Evolutionary conservation across 2,329 filamentous ascomycete species (phyloP).

Genomic region (Waltergamsia citrina): DNA sequence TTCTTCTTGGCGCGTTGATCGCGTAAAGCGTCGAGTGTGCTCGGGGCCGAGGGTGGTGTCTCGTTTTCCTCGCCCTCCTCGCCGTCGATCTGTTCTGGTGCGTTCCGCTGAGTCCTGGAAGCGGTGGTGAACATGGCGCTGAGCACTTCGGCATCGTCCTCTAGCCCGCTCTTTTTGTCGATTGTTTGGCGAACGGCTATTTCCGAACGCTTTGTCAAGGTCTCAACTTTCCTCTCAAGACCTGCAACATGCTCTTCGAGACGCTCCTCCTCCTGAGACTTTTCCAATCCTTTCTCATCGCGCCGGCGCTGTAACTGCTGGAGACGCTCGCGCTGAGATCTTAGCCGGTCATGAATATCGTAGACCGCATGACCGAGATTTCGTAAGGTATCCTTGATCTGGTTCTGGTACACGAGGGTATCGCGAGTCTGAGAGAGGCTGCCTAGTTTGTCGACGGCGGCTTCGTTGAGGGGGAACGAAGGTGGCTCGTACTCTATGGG

Average conservation of each 20-base stretch:
- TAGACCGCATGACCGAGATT: conserved; percentile 34
- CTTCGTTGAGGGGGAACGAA: conserved; percentile 30
- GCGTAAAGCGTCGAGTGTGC: conserved; percentile 21
- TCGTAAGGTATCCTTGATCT: conserved; percentile 33
- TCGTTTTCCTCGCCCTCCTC: conserved; percentile 13
- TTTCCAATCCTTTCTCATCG: conserved; percentile 22
- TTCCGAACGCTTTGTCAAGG: conserved; percentile 35
- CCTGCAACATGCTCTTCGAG: conserved; percentile 27
- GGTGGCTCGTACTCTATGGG: conserved; percentile 33
- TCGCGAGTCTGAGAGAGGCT: conserved; percentile 31
- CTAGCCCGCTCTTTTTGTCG: conserved; percentile 37
- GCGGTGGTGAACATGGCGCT: conserved; percentile 21
- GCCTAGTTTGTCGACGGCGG: conserved; percentile 26
- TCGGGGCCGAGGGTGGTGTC: conserved; percentile 11
- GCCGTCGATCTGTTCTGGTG: conserved; percentile 8
- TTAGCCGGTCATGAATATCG: conserved; percentile 37
- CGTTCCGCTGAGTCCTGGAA: conserved; percentile 6
- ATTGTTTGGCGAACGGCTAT: conserved; percentile 35
- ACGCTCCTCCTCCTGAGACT: conserved; percentile 22
- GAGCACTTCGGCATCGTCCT: conserved; percentile 35
- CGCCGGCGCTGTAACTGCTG: conserved; percentile 21
- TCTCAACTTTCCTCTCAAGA: conserved; percentile 28
- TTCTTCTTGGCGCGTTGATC: conserved; percentile 24
- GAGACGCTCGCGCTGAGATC: conserved; percentile 23
- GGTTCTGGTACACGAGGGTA: conserved; percentile 31